These are phyloP conservation scores for Pseudozyma hubeiensis DNA, from an alignment of 1,284 basidiomycete species.

Conservation along the genomic window DNA sequence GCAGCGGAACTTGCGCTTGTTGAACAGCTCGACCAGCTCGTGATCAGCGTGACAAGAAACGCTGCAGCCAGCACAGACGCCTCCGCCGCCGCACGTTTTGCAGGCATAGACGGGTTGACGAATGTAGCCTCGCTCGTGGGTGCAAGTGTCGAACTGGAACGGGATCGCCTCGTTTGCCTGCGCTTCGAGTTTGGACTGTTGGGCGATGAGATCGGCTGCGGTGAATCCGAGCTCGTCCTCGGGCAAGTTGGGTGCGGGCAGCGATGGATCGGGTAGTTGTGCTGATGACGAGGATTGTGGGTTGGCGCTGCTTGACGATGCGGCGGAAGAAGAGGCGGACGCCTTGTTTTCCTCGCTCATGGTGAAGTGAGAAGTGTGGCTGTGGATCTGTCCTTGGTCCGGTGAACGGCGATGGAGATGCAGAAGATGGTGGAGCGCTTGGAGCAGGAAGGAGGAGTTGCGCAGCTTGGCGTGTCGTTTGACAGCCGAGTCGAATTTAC, in stretches of 20 bases:
- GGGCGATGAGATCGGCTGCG: conserved; percentile 67
- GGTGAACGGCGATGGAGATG: neutral
- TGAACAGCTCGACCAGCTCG: conserved; percentile 68
- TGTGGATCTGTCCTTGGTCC: too few species aligned
- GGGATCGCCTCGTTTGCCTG: conserved; percentile 69
- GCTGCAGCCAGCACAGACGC: conserved; percentile 70
- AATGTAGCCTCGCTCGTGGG: conserved; percentile 66
- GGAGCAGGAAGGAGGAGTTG: neutral
- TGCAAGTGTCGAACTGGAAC: conserved; percentile 69
- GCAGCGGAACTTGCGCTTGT: conserved; percentile 66
- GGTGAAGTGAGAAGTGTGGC: neutral
- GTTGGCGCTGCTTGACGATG: neutral
- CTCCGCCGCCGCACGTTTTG: conserved; percentile 65
- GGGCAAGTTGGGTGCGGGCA: conserved; percentile 50
- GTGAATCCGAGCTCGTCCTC: conserved; percentile 62
- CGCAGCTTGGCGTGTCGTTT: conserved; percentile 13
- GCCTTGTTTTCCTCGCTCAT: conserved; percentile 26
- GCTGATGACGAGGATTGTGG: conserved; percentile 6
- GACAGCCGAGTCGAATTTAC: conserved; percentile 17
- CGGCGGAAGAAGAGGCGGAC: conserved; percentile 8
- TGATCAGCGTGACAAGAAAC: conserved; percentile 69
- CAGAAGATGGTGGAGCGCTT: neutral
- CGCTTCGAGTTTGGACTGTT: conserved; percentile 67
- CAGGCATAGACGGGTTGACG: conserved; percentile 69
- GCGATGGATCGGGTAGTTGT: conserved; percentile 55